Evolutionary conservation across 2,329 filamentous ascomycete species (phyloP), one percentile per base, ranked within the genome.

Genomic region (Aspergillus sp.): DNA sequence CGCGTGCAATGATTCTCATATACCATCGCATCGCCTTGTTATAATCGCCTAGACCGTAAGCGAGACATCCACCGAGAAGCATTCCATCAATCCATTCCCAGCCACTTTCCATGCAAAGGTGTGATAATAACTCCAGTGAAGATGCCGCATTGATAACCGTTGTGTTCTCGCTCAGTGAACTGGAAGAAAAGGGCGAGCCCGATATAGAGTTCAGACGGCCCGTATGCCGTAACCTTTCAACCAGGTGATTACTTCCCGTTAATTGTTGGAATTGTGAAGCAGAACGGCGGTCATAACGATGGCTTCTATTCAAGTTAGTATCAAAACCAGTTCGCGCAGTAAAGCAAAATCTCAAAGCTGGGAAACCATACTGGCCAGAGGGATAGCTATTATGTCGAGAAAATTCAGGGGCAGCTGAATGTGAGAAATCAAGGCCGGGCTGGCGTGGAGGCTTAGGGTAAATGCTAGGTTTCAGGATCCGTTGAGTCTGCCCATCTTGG

Each of bases 21-120:
- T 82, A 82, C 79, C 80, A 82, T 51, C 78, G 71, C 68, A 79
- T 73, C 27, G 80, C 80, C 68, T 91, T 88, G 61, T 89, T 84
- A 70, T 95, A 96, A 69, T 91, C 87, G 61, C 91, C 91, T 13
- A 98, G 77, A 7, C 90, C 93, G 76, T 98, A 98, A 50, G 93
- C 89, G 57, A 99, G 80, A 75, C 95, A 98, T 2, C 95, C 95
- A 40, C 90, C 91, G 6, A 98, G 80, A 40, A 98, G 80, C 80
- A 98, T 93, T 2, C 95, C 95, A 70, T 98, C 93, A 53, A 92
- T 84, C 95, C 95, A 99, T 66, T 86, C 84, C 90, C 91, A 95
- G 9, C 82, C 83, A 67, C 88, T 91, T 71, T 93, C 88, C 66
- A 89, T 86, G 70, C 91, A 96, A 6, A 96, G 77, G 62, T 81